Conservation (phyloP, 352 stramenopile species). For the Pythium phragmitis region DNA sequence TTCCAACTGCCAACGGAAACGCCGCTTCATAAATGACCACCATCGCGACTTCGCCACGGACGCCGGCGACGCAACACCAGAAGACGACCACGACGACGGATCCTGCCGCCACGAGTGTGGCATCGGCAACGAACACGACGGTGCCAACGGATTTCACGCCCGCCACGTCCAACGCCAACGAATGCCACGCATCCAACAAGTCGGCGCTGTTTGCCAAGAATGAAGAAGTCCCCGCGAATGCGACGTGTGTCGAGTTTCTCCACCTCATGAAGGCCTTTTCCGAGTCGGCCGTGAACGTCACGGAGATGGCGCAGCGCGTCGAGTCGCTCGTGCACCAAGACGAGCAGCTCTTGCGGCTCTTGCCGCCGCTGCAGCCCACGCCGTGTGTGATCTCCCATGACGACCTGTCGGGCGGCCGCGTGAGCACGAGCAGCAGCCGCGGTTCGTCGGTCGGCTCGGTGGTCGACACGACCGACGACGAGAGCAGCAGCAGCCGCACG, state of each 20-base stretch:
- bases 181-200: not conserved
- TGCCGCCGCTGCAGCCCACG: slow-evolving; percentile 15
- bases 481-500: slow-evolving; percentile 15
- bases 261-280: slow-evolving; percentile 39
- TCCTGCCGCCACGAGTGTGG: not conserved
- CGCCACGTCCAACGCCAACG: not conserved
- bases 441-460: slow-evolving; percentile 18
- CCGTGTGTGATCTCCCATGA: not conserved
- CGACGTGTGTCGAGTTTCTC: slow-evolving; percentile 34
- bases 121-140: not conserved
- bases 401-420: not conserved
- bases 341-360: slow-evolving; percentile 27
- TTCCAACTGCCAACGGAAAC: too few species aligned
- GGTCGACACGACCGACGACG: slow-evolving; percentile 27
- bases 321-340: slow-evolving; percentile 37
- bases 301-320: slow-evolving; percentile 36
- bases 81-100: not conserved
- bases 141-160: not conserved
- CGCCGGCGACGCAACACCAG: slow-evolving; percentile 3
- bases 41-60: not conserved
- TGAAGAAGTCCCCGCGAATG: slow-evolving; percentile 19
- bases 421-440: slow-evolving; percentile 10
- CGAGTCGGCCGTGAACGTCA: slow-evolving; percentile 30
- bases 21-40: not conserved
- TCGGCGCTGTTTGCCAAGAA: not conserved